Evolutionary conservation across 768 basidiomycete species (phyloP), one percentile per base, ranked within the genome.

Genomic region (Pleurotus djamor): DNA sequence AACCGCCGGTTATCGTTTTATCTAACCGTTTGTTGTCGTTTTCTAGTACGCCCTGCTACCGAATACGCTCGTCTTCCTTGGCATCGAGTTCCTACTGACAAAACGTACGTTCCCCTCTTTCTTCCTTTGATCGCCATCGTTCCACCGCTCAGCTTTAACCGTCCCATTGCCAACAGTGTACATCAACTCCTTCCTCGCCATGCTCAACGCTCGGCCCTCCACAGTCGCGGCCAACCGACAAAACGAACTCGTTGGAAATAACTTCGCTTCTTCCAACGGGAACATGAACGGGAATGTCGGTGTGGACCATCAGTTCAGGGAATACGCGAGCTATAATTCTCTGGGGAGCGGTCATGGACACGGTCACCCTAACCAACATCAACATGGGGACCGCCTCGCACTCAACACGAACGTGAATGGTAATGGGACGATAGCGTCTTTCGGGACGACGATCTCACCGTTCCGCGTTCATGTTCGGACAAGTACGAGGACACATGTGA

Each of bases 71-170:
- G 49, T 65, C 9, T 66, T 66, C 44, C 59, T 66, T 4, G 62
- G 58, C 2, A 59, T 66, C 17, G 65, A 66, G 52, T 66, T 66
- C 54, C 55, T 64, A 13, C 57, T 66, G 16, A 65, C 65, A 13
- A 65, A 65, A 61, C 59, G 65, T 66, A 28, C 44, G 65, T 54
- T 12, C 9, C 1, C 4, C 10, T 14, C 10, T 47, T 47, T 5
- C 45, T 47, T 17, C 17, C n/a, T n/a, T n/a, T n/a, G n/a, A n/a
- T n/a, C n/a, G n/a, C n/a, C n/a, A n/a, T n/a, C n/a, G n/a, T n/a
- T n/a, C n/a, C n/a, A n/a, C n/a, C n/a, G n/a, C n/a, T n/a, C n/a
- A n/a, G n/a, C n/a, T n/a, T n/a, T n/a, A n/a, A n/a, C n/a, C n/a
- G n/a, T n/a, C n/a, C n/a, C 17, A 47, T 47, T 47, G 37, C 28